Evolutionary conservation across 345 rosid genomes (phyloP), one percentile per base, ranked within the genome.

Genomic region (Camelina sativa): DNA sequence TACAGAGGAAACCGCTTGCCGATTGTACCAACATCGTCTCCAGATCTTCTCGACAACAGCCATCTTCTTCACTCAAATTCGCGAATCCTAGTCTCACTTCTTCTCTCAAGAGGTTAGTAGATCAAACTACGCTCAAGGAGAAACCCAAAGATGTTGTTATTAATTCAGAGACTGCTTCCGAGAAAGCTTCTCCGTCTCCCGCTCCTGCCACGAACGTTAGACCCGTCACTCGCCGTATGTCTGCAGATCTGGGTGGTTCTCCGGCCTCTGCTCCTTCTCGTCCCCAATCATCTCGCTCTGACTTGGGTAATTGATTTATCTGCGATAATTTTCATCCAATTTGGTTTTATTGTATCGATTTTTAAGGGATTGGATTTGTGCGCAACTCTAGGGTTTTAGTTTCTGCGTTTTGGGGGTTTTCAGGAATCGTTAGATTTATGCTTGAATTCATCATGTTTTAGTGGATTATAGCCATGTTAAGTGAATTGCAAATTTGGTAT

Each of bases 11-110:
- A 43, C 75, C 82, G 13, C 79, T 79, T 13, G 82, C 67, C 20
- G 82, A 79, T 52, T 79, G 82, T 51, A 79, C 82, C 7, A 79
- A 79, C 59, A 58, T 66, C 65, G 32, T 77, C 75, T 40, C 82
- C 17, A 56, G 56, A 69, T 32, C 74, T 34, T 17, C 75, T 7
- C 62, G 30, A 25, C 30, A 47, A 62, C 75, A 63, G 20, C 11
- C 67, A 19, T 60, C 82, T 69, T 62, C 82, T 56, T 56, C 80
- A 7, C 34, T 74, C 67, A 74, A 79, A 74, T 70, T 23, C 72
- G 63, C 76, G 57, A 79, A 79, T 51, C 82, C 82, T 19, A 62
- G 58, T 46, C 76, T 79, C 54, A 54, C 76, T 30, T 79, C 72
- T 15, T 74, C 79, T 22, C 76, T 79, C 15, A 79, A 79, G 71